phyloP scores from a whole-genome alignment of 257 asterid genomes.

The Solanum tacnaense region DNA sequence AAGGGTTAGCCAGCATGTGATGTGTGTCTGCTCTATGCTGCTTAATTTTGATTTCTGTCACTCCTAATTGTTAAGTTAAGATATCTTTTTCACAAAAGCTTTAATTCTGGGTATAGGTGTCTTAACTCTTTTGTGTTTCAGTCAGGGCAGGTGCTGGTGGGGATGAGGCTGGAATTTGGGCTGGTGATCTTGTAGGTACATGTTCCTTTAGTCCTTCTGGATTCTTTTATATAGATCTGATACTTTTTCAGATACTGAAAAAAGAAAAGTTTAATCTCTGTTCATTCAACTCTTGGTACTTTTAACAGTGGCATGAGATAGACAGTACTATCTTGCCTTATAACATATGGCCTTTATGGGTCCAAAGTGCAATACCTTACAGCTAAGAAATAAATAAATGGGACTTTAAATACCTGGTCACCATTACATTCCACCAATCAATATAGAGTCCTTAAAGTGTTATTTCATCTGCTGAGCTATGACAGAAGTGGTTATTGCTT shows the following conservation, averaged over 20 bases:
- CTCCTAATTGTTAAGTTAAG: background rate
- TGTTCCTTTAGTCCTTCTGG: constrained; percentile 32
- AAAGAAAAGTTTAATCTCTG: background rate
- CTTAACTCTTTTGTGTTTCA: constrained; percentile 21
- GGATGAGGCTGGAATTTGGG: constrained; percentile 99
- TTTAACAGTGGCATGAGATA: background rate
- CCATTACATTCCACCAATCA: background rate
- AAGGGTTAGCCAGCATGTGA: background rate
- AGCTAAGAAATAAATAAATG: background rate
- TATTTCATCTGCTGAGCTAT: background rate
- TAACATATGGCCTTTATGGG: background rate
- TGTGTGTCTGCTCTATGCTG: background rate
- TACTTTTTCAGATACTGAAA: background rate
- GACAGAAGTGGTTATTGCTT: background rate
- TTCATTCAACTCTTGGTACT: background rate
- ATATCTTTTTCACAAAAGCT: background rate
- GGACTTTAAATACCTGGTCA: background rate
- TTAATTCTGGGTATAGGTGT: background rate
- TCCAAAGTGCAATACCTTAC: background rate
- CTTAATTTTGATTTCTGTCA: background rate
- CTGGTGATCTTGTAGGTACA: constrained; percentile 99
- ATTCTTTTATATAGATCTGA: background rate
- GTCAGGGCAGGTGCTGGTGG: constrained; percentile 99
- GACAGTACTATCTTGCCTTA: background rate
- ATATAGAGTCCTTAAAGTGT: background rate